Evolutionary conservation across 768 basidiomycete genomes (phyloP).

Genomic region (Suillus luteus): DNA sequence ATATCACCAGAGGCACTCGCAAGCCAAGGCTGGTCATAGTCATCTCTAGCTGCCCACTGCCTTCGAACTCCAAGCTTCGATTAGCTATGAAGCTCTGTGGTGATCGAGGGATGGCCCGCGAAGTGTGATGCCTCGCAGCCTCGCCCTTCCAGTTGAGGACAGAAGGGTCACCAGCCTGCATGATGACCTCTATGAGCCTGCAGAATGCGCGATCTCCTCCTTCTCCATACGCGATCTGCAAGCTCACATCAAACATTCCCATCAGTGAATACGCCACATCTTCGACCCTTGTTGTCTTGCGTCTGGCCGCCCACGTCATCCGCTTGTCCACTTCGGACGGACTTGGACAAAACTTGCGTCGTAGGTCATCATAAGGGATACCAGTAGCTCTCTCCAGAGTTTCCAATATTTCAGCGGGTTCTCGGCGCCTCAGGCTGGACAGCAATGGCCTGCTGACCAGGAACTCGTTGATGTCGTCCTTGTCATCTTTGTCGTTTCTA

Average conservation of each 20-base stretch:
- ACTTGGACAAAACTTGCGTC: constrained; percentile 1
- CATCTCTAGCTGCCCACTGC: neutral
- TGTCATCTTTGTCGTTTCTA: constrained; percentile 2
- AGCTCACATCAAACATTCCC: constrained; percentile 17
- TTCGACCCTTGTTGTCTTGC: constrained; percentile 21
- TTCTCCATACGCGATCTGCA: constrained; percentile 21
- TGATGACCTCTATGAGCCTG: constrained; percentile 14
- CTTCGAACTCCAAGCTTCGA: neutral
- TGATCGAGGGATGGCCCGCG: neutral
- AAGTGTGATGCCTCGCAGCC: neutral
- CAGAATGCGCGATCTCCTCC: constrained; percentile 16
- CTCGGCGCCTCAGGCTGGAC: neutral
- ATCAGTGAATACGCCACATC: constrained; percentile 22
- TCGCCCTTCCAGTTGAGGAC: constrained; percentile 12
- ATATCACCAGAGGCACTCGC: neutral
- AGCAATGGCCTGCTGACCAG: neutral
- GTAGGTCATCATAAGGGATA: neutral
- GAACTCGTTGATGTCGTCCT: neutral
- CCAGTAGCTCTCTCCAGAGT: constrained; percentile 2
- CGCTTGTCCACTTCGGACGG: neutral
- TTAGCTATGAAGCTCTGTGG: neutral
- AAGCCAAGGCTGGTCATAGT: constrained; percentile 6
- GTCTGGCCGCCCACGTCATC: constrained; percentile 20
- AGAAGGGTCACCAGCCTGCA: constrained; percentile 11
- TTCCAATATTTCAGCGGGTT: neutral